These are phyloP conservation scores for Torulaspora gathmanii DNA, from an alignment of 805 yeast genomes.

Conservation along the genomic window DNA sequence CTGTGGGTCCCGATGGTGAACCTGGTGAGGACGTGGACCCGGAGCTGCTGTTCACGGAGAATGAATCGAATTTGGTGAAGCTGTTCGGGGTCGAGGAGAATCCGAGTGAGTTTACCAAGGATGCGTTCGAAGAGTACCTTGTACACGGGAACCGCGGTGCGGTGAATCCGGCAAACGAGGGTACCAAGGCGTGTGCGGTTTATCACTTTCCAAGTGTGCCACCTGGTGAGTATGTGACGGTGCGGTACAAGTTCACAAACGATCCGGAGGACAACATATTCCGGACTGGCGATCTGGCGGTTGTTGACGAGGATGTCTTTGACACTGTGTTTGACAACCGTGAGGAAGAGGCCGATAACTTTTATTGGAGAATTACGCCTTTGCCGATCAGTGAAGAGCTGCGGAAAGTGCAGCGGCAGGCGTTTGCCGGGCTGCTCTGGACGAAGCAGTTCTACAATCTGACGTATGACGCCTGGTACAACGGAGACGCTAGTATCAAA, in stretches of 20 bases:
- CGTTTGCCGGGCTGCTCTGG: slow-evolving; percentile 92
- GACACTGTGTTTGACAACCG: slow-evolving; percentile 66
- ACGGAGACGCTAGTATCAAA: slow-evolving; percentile 74
- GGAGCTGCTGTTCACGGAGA: slow-evolving; percentile 74
- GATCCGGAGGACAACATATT: slow-evolving; percentile 28
- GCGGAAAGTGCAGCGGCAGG: slow-evolving; percentile 83
- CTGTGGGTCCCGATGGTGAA: slow-evolving; percentile 34
- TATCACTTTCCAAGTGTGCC: slow-evolving; percentile 77
- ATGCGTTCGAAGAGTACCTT: slow-evolving; percentile 84
- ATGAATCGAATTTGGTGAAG: slow-evolving; percentile 71
- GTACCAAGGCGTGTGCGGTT: slow-evolving; percentile 86
- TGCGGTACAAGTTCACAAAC: slow-evolving; percentile 67
- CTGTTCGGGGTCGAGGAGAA: slow-evolving; percentile 60
- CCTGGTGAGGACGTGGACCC: slow-evolving; percentile 65
- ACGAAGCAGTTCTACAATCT: slow-evolving; percentile 87
- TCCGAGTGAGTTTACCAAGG: slow-evolving; percentile 62
- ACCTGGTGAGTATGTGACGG: slow-evolving; percentile 79
- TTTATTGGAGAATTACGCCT: slow-evolving; percentile 85
- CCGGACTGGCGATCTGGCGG: slow-evolving; percentile 33
- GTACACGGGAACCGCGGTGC: slow-evolving; percentile 51
- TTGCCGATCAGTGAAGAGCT: slow-evolving; percentile 75
- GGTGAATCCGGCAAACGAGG: slow-evolving; percentile 63
- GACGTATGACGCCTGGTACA: slow-evolving; percentile 78
- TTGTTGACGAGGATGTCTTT: slow-evolving; percentile 67
- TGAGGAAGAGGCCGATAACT: slow-evolving; percentile 85